Percentiles rank a stretch among this genome's conserved stretches.
These are phyloP conservation scores for Silybum marianum DNA, from an alignment of 129 eudicot species.

Conservation along the genomic window DNA sequence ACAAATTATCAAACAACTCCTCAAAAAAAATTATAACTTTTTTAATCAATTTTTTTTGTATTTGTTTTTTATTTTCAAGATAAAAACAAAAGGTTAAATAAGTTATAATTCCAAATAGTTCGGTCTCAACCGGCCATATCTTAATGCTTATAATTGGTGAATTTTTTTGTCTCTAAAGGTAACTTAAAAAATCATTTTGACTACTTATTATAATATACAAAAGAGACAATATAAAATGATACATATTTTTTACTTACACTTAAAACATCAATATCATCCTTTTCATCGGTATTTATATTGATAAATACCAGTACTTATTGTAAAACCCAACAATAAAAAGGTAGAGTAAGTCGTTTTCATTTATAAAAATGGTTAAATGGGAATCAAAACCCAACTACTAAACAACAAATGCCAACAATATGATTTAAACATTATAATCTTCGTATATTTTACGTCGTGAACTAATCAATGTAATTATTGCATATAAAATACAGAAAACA, in stretches of 20 bases:
- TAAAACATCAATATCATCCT: background rate
- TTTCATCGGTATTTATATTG: background rate
- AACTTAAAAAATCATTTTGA: too few species aligned
- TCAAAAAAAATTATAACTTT: too few species aligned
- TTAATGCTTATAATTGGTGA: too few species aligned
- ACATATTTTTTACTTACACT: background rate
- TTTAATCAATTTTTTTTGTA: too few species aligned
- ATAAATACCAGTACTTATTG: background rate
- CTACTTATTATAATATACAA: background rate
- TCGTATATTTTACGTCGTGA: background rate
- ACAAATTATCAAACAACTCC: too few species aligned
- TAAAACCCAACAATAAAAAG: background rate
- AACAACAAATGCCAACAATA: background rate
- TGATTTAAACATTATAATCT: background rate
- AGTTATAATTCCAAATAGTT: too few species aligned
- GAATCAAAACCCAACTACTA: background rate
- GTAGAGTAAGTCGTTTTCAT: background rate
- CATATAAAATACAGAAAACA: background rate
- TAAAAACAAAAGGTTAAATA: too few species aligned
- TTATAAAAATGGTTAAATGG: background rate
- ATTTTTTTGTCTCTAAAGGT: too few species aligned
- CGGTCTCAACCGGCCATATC: too few species aligned
- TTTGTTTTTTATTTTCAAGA: too few species aligned
- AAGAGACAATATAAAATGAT: background rate
- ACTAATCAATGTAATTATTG: background rate